These are phyloP conservation scores for Cucumis sativus DNA, from an alignment of 306 rosid species.

Conservation along the genomic window Cucumber_9930_V3 NC_026655.2:5056001-5056500, in stretches of 20 bases:
- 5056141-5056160: constrained; percentile 65
- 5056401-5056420: not conserved
- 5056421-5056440: not conserved
- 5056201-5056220: constrained; percentile 87
- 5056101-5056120: constrained; percentile 48
- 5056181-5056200: constrained; percentile 63
- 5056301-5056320: constrained; percentile 69
- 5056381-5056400: not conserved
- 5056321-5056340: constrained; percentile 56
- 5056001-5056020: constrained; percentile 76
- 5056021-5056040: constrained; percentile 86
- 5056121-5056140: constrained; percentile 88
- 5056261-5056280: constrained; percentile 78
- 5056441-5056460: not conserved
- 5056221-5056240: constrained; percentile 73
- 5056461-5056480: not conserved
- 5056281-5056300: constrained; percentile 99
- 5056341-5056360: constrained; percentile 47
- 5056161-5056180: constrained; percentile 77
- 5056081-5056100: constrained; percentile 62
- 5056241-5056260: constrained; percentile 84
- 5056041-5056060: constrained; percentile 61
- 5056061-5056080: constrained; percentile 49
- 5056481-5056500: not conserved
- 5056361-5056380: not conserved